Evolutionary conservation across 2,329 filamentous ascomycete species (phyloP).

Genomic region (Ophiocordyceps sinensis): DNA sequence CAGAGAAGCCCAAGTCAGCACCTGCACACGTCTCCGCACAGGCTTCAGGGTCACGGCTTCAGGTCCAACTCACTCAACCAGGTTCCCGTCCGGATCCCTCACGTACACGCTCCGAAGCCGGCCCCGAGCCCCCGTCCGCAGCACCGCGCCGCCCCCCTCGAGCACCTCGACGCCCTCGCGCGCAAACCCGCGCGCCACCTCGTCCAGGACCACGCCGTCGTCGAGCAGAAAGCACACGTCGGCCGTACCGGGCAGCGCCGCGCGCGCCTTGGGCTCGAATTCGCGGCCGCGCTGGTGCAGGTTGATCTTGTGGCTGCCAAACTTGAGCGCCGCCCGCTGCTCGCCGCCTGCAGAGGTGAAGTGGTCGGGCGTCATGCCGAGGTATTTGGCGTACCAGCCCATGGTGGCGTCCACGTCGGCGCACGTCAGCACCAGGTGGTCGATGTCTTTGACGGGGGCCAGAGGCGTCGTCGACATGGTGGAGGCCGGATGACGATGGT

Average conservation of each 20-base stretch:
- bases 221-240: constrained; percentile 46
- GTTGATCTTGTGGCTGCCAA: constrained; percentile 47
- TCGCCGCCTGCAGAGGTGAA: constrained; percentile 29
- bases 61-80: constrained; percentile 49
- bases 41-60: too few species aligned
- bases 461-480: constrained; percentile 15
- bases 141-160: constrained; percentile 35
- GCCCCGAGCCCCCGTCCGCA: constrained; percentile 39
- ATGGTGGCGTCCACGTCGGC: constrained; percentile 31
- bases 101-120: constrained; percentile 43
- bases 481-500: neutral
- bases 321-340: constrained; percentile 35
- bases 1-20: too few species aligned
- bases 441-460: constrained; percentile 29
- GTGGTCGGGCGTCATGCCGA: constrained; percentile 41
- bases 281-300: constrained; percentile 42
- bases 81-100: constrained; percentile 45
- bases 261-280: constrained; percentile 43
- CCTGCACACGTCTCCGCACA: too few species aligned
- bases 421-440: constrained; percentile 48
- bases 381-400: constrained; percentile 37
- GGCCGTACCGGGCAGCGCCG: constrained; percentile 38
- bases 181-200: constrained; percentile 19
- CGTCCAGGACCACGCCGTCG: constrained; percentile 22
- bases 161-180: constrained; percentile 30